phyloP scores from a whole-genome alignment of 1,284 basidiomycete genomes.

The Tilletia setariae region DNA sequence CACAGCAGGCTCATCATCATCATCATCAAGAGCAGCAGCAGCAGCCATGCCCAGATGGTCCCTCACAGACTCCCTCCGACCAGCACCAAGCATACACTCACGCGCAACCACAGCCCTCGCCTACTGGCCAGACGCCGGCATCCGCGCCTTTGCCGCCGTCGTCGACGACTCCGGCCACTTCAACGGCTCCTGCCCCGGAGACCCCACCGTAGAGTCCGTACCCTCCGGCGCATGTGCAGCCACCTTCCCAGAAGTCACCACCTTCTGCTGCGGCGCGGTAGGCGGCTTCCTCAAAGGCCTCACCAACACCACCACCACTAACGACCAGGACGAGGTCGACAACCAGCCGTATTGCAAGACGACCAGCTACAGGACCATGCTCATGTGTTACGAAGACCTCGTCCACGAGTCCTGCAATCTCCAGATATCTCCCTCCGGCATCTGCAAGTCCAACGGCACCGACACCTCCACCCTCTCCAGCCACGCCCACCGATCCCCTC shows the following conservation, averaged over 20 bases:
- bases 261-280: conserved; percentile 14
- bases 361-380: conserved; percentile 7
- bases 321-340: neutral
- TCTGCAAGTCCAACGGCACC: conserved; percentile 10
- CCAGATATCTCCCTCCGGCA: conserved; percentile 3
- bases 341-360: neutral
- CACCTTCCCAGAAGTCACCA: conserved; percentile 4
- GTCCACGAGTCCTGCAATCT: conserved; percentile 9
- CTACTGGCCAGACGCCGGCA: neutral
- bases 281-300: neutral
- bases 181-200: neutral
- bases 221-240: conserved; percentile 9
- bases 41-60: neutral
- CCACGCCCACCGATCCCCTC: neutral
- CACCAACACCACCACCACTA: neutral
- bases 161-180: conserved; percentile 4
- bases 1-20: neutral
- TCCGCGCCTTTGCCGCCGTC: conserved; percentile 7
- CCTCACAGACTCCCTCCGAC: too few relatives aligned
- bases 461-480: neutral
- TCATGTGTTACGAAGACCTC: conserved; percentile 16
- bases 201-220: conserved; percentile 8
- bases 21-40: neutral
- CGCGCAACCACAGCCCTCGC: neutral
- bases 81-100: neutral